Evolutionary conservation across 768 basidiomycete species (phyloP).

Genomic region (Astraeus odoratus): DNA sequence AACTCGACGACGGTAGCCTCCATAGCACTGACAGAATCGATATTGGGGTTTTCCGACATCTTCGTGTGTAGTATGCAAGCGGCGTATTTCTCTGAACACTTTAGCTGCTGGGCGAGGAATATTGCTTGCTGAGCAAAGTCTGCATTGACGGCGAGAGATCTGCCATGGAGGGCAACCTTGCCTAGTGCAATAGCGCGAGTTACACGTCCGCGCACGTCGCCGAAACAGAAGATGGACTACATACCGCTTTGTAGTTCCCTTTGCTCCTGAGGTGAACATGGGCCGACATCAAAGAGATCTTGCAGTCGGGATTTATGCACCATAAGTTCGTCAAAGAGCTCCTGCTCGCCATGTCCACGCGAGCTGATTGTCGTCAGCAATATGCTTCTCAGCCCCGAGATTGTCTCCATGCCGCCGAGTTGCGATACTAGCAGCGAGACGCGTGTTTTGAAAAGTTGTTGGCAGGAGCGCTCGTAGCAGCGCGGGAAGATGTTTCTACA

Average conservation of each 20-base stretch:
- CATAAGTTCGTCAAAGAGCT: constrained; percentile 70
- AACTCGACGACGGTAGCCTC: constrained; percentile 63
- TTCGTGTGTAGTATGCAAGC: constrained; percentile 63
- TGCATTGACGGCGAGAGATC: constrained; percentile 63
- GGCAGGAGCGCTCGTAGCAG: too few relatives aligned
- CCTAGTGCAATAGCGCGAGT: constrained; percentile 36
- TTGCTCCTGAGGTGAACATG: constrained; percentile 55
- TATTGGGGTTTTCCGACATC: constrained; percentile 59
- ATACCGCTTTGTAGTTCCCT: constrained; percentile 56
- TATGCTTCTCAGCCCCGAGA: constrained; percentile 48
- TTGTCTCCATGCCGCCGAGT: constrained; percentile 47
- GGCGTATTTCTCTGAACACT: constrained; percentile 75
- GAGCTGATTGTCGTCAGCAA: constrained; percentile 43
- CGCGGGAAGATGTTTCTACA: too few relatives aligned
- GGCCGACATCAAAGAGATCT: constrained; percentile 59
- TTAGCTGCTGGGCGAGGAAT: constrained; percentile 75
- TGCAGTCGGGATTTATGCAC: constrained; percentile 57
- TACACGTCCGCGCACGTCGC: not conserved
- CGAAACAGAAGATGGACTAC: constrained; percentile 22
- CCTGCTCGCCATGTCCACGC: constrained; percentile 55
- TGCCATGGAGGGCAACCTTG: constrained; percentile 56
- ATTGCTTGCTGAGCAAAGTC: constrained; percentile 74
- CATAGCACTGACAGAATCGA: constrained; percentile 47
- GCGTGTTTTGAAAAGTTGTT: too few relatives aligned
- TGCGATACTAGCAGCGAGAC: too few relatives aligned